These are phyloP conservation scores for Coccomyxa sp. DNA, from an alignment of 139 green algal genomes.

Conservation along the genomic window DNA sequence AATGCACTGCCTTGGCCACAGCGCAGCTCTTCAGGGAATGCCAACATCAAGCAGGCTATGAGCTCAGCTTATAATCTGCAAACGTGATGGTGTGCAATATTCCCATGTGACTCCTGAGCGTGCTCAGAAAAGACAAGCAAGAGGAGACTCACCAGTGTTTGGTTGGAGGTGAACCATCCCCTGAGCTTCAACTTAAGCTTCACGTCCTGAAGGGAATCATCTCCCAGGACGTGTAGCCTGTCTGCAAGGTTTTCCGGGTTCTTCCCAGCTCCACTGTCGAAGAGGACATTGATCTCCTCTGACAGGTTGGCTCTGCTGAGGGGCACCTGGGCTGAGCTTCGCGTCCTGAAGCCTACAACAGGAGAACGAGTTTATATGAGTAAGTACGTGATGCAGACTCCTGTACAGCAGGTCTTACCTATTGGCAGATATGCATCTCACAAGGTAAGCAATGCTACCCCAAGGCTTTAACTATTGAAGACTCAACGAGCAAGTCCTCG, in stretches of 20 bases:
- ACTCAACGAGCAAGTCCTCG: too few species aligned
- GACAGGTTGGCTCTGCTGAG: too few species aligned
- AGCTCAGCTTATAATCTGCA: background rate
- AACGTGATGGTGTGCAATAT: background rate
- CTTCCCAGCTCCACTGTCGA: too few species aligned
- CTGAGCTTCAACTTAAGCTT: conserved; percentile 10
- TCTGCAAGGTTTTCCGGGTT: background rate
- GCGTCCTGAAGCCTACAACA: too few species aligned
- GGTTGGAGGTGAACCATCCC: conserved; percentile 13
- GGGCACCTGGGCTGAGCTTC: too few species aligned
- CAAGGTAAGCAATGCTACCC: too few species aligned
- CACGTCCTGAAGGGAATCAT: conserved; percentile 11
- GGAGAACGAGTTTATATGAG: too few species aligned
- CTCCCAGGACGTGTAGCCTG: background rate
- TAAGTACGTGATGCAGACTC: too few species aligned
- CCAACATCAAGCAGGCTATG: background rate
- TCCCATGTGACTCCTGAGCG: background rate
- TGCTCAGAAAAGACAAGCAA: background rate
- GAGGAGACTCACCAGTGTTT: conserved; percentile 1
- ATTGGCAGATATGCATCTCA: too few species aligned
- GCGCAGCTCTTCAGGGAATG: background rate
- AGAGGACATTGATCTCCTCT: background rate
- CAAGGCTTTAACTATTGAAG: too few species aligned
- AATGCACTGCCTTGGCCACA: background rate
- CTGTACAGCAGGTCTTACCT: too few species aligned